Conservation (phyloP, 1,139 yeast species). For the Debaryomyces sp. region DNA sequence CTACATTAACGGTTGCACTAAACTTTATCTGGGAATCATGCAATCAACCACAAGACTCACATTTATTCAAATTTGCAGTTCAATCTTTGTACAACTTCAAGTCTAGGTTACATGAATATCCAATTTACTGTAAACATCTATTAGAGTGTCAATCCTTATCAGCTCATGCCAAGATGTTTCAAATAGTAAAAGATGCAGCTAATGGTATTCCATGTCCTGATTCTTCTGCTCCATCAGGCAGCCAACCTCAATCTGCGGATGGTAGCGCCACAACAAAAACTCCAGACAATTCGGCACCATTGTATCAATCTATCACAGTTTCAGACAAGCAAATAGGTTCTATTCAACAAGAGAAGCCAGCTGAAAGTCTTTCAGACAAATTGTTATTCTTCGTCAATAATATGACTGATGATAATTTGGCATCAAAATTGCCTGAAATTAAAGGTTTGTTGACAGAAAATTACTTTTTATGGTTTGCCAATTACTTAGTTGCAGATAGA, state of each 20-base stretch:
- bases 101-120: constrained; percentile 81
- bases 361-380: constrained; percentile 69
- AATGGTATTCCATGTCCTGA: constrained; percentile 47
- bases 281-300: constrained; percentile 31
- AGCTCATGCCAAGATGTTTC: constrained; percentile 81
- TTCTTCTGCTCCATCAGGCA: constrained; percentile 27
- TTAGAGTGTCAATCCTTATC: constrained; percentile 78
- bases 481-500: constrained; percentile 81
- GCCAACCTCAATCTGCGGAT: constrained; percentile 19
- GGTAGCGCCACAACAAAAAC: constrained; percentile 26
- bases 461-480: constrained; percentile 80
- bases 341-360: constrained; percentile 65
- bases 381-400: constrained; percentile 84
- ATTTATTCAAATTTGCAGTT: constrained; percentile 94
- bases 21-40: constrained; percentile 87
- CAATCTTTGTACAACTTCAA: constrained; percentile 93
- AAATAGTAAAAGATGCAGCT: constrained; percentile 65
- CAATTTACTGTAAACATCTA: constrained; percentile 82
- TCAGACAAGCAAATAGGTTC: constrained; percentile 34
- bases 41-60: constrained; percentile 85
- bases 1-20: constrained; percentile 87
- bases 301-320: constrained; percentile 43
- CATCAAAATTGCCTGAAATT: constrained; percentile 64
- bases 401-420: constrained; percentile 72
- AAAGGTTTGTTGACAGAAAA: constrained; percentile 57